phyloP scores from a whole-genome alignment of 2,329 filamentous ascomycete genomes.

The Diaporthe sp. region DNA sequence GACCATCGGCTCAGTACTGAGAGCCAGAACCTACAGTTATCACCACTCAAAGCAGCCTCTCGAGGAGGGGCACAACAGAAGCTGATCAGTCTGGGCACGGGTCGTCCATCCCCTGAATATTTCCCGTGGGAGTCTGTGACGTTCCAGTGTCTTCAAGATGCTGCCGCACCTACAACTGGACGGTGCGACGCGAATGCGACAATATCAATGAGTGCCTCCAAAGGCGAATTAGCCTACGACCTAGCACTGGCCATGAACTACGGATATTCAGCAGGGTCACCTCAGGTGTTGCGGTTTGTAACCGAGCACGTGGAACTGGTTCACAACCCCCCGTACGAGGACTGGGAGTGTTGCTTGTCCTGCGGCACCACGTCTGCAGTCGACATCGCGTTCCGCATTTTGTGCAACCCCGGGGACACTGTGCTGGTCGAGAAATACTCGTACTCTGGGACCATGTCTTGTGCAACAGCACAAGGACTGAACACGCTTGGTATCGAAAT shows the following conservation, averaged over 20 bases:
- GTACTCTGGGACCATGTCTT: slow-evolving; percentile 69
- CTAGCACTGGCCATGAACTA: neutral
- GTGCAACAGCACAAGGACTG: slow-evolving; percentile 73
- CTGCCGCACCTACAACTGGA: neutral
- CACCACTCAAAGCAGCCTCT: neutral
- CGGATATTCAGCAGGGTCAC: neutral
- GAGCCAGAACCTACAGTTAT: neutral
- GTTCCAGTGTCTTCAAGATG: neutral
- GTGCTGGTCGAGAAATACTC: neutral
- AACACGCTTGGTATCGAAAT: slow-evolving; percentile 73
- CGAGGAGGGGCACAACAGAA: no score
- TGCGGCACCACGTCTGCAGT: neutral
- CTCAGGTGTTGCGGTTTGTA: neutral
- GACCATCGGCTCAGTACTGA: neutral
- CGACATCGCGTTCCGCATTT: neutral
- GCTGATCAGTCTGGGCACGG: neutral
- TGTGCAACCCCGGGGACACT: neutral
- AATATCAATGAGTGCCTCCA: neutral
- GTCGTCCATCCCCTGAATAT: neutral
- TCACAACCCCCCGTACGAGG: neutral
- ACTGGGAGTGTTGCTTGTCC: neutral
- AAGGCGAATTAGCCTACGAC: neutral
- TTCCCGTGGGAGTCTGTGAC: neutral
- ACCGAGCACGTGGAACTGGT: slow-evolving; percentile 5
- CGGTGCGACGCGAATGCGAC: neutral